Percentiles rank a stretch among this genome's conserved stretches.
Evolutionary conservation across 2,329 filamentous ascomycete species (phyloP).

Genomic region (Clarireedia paspali): DNA sequence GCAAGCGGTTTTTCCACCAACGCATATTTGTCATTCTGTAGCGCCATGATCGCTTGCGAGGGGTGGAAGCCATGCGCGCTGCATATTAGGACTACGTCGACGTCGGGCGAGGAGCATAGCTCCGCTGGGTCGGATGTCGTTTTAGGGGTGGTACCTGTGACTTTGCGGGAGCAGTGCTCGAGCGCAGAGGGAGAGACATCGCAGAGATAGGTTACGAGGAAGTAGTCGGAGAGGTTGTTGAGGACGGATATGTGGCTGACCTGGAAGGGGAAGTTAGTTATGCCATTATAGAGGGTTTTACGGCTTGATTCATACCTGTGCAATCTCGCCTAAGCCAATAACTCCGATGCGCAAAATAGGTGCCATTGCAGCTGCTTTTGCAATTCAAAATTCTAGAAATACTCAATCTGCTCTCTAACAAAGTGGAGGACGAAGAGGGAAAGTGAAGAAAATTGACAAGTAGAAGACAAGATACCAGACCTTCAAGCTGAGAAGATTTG

Average conservation of each 20-base stretch:
- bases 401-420: too few species aligned
- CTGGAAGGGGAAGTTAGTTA: background rate
- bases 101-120: conserved; percentile 8
- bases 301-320: conserved; percentile 27
- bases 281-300: background rate
- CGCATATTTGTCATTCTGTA: conserved; percentile 46
- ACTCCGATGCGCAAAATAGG: conserved; percentile 15
- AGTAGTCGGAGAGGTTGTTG: conserved; percentile 31
- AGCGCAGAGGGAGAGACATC: conserved; percentile 34
- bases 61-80: conserved; percentile 48
- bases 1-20: conserved; percentile 54
- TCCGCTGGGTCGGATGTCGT: conserved; percentile 21
- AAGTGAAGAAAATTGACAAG: background rate
- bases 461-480: background rate
- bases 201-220: conserved; percentile 27
- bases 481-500: background rate
- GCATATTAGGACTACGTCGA: conserved; percentile 38
- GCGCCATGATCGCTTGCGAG: conserved; percentile 41
- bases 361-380: background rate
- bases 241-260: conserved; percentile 44
- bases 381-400: too few species aligned
- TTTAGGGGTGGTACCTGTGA: conserved; percentile 5
- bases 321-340: conserved; percentile 40
- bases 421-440: background rate
- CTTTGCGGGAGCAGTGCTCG: conserved; percentile 31